Evolutionary conservation across 495 filamentous ascomycete species (phyloP).

Genomic region (Haplographium delicatum): DNA sequence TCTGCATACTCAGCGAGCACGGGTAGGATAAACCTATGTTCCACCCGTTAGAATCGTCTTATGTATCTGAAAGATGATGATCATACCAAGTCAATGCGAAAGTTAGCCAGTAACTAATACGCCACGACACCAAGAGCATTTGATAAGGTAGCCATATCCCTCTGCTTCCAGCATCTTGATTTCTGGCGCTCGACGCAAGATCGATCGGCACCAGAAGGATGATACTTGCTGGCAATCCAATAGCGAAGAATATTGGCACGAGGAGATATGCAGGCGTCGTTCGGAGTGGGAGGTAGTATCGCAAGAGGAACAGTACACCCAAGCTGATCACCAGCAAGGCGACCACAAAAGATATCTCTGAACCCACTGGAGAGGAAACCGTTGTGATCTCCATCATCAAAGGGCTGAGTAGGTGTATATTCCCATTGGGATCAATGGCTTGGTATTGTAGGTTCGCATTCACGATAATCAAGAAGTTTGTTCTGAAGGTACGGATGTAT

Average conservation of each 20-base stretch:
- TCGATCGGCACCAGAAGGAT: constrained; percentile 96
- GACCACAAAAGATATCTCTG: constrained; percentile 66
- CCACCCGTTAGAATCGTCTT: constrained; percentile 4
- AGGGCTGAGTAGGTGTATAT: not conserved
- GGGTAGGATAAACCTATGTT: constrained; percentile 73
- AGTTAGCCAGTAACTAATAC: constrained; percentile 93
- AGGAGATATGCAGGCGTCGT: constrained; percentile 87
- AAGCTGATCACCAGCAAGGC: constrained; percentile 67
- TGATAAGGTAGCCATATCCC: constrained; percentile 60
- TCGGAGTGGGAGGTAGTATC: constrained; percentile 84
- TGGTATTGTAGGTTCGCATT: not conserved
- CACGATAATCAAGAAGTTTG: not conserved
- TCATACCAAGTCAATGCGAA: constrained; percentile 87
- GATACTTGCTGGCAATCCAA: constrained; percentile 88
- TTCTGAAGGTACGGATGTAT: too few species aligned
- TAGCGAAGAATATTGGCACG: constrained; percentile 85
- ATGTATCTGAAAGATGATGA: not conserved
- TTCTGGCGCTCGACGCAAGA: constrained; percentile 75
- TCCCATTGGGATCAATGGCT: constrained; percentile 8
- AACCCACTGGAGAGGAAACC: constrained; percentile 48
- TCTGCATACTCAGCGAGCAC: constrained; percentile 90
- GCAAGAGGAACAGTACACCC: constrained; percentile 74
- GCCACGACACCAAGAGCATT: constrained; percentile 77
- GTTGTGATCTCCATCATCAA: constrained; percentile 29
- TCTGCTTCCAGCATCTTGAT: constrained; percentile 56